Evolutionary conservation across 345 rosid species (phyloP).

Genomic region (Eucalyptus tenuipes): DNA sequence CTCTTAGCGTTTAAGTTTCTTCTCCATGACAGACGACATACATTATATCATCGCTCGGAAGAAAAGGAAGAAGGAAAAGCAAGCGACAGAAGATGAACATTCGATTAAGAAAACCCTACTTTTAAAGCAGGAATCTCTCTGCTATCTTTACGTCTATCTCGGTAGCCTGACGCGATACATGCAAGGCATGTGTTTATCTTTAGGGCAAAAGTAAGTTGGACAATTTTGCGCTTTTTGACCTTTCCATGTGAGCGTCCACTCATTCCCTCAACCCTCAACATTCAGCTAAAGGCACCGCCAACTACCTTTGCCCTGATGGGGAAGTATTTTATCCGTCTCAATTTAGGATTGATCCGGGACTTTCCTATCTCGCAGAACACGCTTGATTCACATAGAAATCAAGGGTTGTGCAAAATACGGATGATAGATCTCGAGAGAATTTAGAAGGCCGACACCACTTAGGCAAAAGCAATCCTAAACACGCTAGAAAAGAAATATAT

Average conservation of each 20-base stretch:
- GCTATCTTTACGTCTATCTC: not conserved
- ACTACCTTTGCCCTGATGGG: not conserved
- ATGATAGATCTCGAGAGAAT: not conserved
- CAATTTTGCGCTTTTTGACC: not conserved
- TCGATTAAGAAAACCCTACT: not conserved
- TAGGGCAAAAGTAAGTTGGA: not conserved
- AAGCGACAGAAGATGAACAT: not conserved
- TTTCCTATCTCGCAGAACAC: not conserved
- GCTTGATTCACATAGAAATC: not conserved
- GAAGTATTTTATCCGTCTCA: not conserved
- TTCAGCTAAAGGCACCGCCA: not conserved
- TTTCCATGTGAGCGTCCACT: not conserved
- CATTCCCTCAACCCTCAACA: not conserved
- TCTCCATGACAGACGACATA: not conserved
- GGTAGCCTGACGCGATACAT: not conserved
- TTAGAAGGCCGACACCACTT: not conserved
- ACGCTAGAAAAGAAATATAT: not conserved
- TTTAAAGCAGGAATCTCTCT: not conserved
- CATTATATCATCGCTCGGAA: not conserved
- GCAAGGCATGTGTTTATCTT: not conserved
- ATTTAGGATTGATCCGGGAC: not conserved
- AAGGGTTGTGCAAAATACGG: not conserved
- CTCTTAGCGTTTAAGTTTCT: not conserved
- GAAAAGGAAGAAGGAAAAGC: not conserved
- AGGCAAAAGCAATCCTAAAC: not conserved